Conservation (phyloP, 2,329 filamentous ascomycete species). For the Cercospora berteroae region DNA sequence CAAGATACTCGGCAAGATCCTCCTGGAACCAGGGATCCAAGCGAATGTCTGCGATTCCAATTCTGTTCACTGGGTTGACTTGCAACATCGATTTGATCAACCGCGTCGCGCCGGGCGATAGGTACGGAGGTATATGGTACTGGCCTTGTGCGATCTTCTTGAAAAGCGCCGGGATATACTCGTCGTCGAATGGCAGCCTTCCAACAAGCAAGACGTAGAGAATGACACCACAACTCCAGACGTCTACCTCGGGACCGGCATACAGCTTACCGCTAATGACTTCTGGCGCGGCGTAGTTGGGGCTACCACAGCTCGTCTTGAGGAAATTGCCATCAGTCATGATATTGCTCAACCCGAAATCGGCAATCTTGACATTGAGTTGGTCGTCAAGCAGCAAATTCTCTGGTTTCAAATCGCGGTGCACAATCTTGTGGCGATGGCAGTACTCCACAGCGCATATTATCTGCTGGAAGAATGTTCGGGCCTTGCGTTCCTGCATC, state of each 20-base stretch:
- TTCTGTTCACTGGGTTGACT: conserved; percentile 90
- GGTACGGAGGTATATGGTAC: conserved; percentile 88
- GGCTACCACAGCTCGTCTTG: conserved; percentile 96
- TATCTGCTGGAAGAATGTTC: conserved; percentile 98
- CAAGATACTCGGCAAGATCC: conserved; percentile 81
- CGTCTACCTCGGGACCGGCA: conserved; percentile 94
- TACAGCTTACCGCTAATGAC: conserved; percentile 98
- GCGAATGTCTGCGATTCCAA: conserved; percentile 90
- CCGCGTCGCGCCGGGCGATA: conserved; percentile 75
- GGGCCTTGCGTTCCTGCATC: conserved; percentile 87
- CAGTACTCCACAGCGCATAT: conserved; percentile 98
- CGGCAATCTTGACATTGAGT: conserved; percentile 97
- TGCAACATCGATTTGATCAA: conserved; percentile 93
- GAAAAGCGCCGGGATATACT: conserved; percentile 95
- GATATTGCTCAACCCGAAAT: conserved; percentile 98
- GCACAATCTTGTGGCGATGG: conserved; percentile 97
- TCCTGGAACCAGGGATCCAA: conserved; percentile 91
- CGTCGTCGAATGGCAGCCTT: conserved; percentile 88
- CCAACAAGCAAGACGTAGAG: conserved; percentile 65
- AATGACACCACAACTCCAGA: conserved; percentile 81
- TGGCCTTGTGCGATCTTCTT: conserved; percentile 95
- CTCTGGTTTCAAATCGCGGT: conserved; percentile 95
- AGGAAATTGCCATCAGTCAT: conserved; percentile 99
- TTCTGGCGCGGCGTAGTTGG: conserved; percentile 96
- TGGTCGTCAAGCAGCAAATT: conserved; percentile 93